These are phyloP conservation scores for Bauhinia variegata DNA, from an alignment of 306 rosid genomes.

Conservation along the genomic window DNA sequence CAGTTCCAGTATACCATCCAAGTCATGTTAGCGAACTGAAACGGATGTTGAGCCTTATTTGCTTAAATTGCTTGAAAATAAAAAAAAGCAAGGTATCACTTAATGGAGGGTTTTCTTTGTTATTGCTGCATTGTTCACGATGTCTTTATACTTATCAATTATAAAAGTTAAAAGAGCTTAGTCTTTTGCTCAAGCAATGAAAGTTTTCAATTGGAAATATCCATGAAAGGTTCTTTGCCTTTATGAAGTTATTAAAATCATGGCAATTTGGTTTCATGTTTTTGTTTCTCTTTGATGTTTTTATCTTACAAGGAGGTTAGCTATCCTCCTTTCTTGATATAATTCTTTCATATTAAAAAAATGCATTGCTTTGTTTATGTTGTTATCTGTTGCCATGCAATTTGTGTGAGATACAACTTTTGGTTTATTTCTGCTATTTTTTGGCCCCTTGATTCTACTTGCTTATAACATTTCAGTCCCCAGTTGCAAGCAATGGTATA, in stretches of 20 bases:
- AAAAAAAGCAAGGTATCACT: constrained; percentile 73
- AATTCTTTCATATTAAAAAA: too few species aligned
- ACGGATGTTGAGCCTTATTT: constrained; percentile 66
- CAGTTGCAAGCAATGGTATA: constrained; percentile 63
- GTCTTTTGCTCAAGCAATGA: background rate
- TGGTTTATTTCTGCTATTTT: constrained; percentile 28
- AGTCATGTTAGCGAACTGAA: constrained; percentile 75
- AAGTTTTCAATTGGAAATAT: background rate
- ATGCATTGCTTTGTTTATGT: background rate
- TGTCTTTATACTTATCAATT: constrained; percentile 3
- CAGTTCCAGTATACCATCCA: constrained; percentile 88
- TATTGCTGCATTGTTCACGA: constrained; percentile 1
- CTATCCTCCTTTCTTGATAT: too few species aligned
- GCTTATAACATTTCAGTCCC: constrained; percentile 53
- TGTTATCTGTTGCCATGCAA: constrained; percentile 14
- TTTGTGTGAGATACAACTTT: constrained; percentile 25
- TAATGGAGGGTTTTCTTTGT: constrained; percentile 8
- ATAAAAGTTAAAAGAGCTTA: background rate
- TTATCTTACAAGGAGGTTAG: too few species aligned
- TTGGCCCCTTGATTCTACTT: constrained; percentile 41
- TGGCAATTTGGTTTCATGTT: background rate
- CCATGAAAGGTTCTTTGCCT: constrained; percentile 8
- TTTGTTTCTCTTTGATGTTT: too few species aligned
- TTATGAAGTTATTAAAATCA: background rate
- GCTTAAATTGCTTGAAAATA: constrained; percentile 75